Percentiles rank a stretch among this genome's conserved stretches.
These are phyloP conservation scores for Fraxinus nigra DNA, from an alignment of 305 asterid species.

Conservation along the genomic window DNA sequence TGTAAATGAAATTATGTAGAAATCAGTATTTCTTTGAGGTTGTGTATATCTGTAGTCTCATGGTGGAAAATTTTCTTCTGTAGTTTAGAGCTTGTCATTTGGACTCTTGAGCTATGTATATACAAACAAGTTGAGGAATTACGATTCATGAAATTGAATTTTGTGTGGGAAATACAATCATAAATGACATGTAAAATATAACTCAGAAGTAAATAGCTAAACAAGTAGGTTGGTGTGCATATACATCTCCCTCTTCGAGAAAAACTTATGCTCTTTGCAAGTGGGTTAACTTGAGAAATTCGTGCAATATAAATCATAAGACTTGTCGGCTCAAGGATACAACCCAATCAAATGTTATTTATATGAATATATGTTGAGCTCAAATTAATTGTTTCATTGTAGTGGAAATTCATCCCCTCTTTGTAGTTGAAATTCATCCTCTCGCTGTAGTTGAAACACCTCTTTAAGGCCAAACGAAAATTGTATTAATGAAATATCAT, in stretches of 20 bases:
- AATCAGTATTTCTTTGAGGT: neutral
- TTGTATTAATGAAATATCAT: neutral
- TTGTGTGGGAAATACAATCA: neutral
- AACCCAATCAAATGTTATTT: neutral
- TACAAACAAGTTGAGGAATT: neutral
- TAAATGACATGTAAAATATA: neutral
- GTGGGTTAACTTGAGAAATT: neutral
- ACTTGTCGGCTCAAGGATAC: neutral
- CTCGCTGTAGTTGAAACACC: neutral
- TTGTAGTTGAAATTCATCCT: neutral
- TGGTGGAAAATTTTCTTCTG: neutral
- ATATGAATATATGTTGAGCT: neutral
- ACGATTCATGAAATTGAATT: neutral
- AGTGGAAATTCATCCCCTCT: neutral
- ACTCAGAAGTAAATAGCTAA: neutral
- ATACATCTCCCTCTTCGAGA: neutral
- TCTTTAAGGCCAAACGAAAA: neutral
- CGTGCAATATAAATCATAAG: neutral
- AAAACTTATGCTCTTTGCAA: neutral
- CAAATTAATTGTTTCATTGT: neutral
- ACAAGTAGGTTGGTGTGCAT: neutral
- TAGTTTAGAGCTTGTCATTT: neutral
- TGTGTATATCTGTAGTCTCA: neutral
- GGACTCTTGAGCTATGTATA: neutral
- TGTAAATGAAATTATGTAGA: neutral